Evolutionary conservation across 2,329 filamentous ascomycete genomes (phyloP).

Genomic region (Phoma sp.): DNA sequence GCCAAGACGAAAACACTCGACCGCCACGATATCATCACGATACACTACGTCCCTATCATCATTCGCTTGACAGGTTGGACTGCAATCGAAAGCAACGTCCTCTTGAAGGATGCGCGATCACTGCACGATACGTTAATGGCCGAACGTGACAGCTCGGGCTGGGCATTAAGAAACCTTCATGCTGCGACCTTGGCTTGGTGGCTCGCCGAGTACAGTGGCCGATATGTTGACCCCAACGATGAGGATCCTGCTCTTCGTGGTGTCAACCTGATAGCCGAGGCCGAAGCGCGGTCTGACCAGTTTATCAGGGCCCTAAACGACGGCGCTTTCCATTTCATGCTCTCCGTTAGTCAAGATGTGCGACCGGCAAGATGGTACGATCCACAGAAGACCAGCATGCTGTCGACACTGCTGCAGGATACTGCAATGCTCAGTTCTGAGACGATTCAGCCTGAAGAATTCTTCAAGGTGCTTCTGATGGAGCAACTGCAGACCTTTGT

Average conservation of each 20-base stretch:
- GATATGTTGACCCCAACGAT: slow-evolving; percentile 77
- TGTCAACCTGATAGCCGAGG: slow-evolving; percentile 70
- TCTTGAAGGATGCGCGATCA: slow-evolving; percentile 70
- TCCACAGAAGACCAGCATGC: slow-evolving; percentile 80
- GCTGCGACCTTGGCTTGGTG: slow-evolving; percentile 83
- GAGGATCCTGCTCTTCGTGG: slow-evolving; percentile 55
- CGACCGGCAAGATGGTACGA: slow-evolving; percentile 86
- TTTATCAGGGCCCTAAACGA: slow-evolving; percentile 83
- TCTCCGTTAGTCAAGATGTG: slow-evolving; percentile 82
- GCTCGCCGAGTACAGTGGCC: slow-evolving; percentile 91
- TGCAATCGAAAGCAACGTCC: slow-evolving; percentile 72
- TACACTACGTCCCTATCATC: slow-evolving; percentile 83
- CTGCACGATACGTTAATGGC: slow-evolving; percentile 73
- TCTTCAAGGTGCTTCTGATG: slow-evolving; percentile 76
- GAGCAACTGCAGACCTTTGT: slow-evolving; percentile 84
- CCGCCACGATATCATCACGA: slow-evolving; percentile 74
- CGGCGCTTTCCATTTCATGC: slow-evolving; percentile 88
- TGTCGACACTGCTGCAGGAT: slow-evolving; percentile 82
- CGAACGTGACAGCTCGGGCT: slow-evolving; percentile 69
- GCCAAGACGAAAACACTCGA: slow-evolving; percentile 71
- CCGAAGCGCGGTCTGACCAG: slow-evolving; percentile 71
- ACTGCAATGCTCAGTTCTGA: slow-evolving; percentile 73
- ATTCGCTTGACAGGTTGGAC: slow-evolving; percentile 78
- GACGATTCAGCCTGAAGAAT: slow-evolving; percentile 69
- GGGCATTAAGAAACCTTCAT: slow-evolving; percentile 76